Conservation (phyloP, 2,329 filamentous ascomycete genomes). For the Verticillium zaregamsianum region DNA sequence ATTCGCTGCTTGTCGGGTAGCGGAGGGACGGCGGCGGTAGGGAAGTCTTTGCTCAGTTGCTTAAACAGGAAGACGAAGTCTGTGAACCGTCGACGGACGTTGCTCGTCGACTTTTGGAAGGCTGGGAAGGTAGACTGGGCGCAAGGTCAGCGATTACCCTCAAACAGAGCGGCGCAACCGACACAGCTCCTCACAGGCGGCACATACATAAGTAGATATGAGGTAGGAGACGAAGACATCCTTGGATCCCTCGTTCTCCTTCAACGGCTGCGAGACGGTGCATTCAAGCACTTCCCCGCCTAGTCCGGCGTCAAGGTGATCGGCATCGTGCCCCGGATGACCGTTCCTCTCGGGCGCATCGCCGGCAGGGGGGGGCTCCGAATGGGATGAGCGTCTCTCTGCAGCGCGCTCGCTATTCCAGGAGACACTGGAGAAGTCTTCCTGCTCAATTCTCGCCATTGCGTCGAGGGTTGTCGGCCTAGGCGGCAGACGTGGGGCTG, state of each 20-base stretch:
- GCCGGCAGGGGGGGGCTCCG: constrained; percentile 17
- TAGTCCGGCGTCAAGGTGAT: constrained; percentile 56
- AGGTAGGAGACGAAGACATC: constrained; percentile 96
- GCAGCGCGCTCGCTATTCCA: constrained; percentile 62
- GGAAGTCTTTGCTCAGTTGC: constrained; percentile 80
- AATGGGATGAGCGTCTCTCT: constrained; percentile 17
- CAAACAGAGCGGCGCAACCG: constrained; percentile 1
- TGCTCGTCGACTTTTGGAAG: constrained; percentile 77
- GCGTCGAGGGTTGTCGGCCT: constrained; percentile 10
- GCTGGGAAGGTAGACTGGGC: constrained; percentile 84
- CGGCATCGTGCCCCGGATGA: constrained; percentile 43
- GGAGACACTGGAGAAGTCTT: constrained; percentile 77
- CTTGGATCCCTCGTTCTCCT: constrained; percentile 95
- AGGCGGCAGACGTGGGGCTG: constrained; percentile 11
- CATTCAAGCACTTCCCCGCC: constrained; percentile 78
- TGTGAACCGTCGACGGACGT: constrained; percentile 86
- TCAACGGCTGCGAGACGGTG: constrained; percentile 75
- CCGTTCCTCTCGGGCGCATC: constrained; percentile 12
- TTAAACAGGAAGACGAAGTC: constrained; percentile 98
- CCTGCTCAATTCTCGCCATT: constrained; percentile 50
- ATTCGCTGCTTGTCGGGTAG: constrained; percentile 98
- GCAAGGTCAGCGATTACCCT: constrained; percentile 10
- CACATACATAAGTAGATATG: constrained; percentile 76
- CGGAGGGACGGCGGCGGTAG: constrained; percentile 87
- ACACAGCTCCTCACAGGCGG: constrained; percentile 1